Evolutionary conservation across 2,329 filamentous ascomycete species (phyloP).

Genomic region (Amauroascus verrucosus): DNA sequence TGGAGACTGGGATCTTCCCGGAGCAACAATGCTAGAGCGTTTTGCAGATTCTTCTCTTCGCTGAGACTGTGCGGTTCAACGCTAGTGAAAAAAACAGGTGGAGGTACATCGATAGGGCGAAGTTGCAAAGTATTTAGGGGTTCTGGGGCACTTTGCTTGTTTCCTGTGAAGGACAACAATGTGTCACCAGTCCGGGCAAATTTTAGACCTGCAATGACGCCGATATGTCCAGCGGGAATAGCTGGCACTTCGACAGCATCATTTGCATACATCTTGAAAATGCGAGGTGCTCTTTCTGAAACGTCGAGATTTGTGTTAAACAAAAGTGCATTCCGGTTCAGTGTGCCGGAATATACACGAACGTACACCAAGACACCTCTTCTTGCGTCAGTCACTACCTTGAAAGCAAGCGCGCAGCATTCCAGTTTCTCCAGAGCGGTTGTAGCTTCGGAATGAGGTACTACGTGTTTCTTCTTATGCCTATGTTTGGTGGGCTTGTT

Average conservation of each 20-base stretch:
- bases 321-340: conserved; percentile 62
- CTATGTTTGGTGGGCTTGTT: conserved; percentile 29
- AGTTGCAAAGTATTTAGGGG: conserved; percentile 67
- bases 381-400: conserved; percentile 79
- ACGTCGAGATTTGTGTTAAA: conserved; percentile 79
- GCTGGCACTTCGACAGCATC: conserved; percentile 75
- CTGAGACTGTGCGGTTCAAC: conserved; percentile 70
- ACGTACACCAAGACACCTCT: conserved; percentile 86
- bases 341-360: conserved; percentile 74
- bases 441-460: conserved; percentile 37
- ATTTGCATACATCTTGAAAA: conserved; percentile 82
- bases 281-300: conserved; percentile 68
- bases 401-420: conserved; percentile 67
- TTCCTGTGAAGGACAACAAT: conserved; percentile 60
- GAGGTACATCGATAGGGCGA: conserved; percentile 76
- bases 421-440: conserved; percentile 51
- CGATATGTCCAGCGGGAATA: conserved; percentile 80
- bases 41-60: conserved; percentile 69
- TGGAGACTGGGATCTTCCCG: conserved; percentile 88
- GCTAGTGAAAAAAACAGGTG: conserved; percentile 92
- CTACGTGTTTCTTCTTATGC: conserved; percentile 33
- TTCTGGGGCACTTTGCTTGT: conserved; percentile 55
- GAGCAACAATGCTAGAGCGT: conserved; percentile 65
- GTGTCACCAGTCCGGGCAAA: conserved; percentile 91
- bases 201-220: conserved; percentile 83